phyloP scores from a whole-genome alignment of 2,329 filamentous ascomycete species.

The Ophiognomonia clavigignenti-juglandacearum region DNA sequence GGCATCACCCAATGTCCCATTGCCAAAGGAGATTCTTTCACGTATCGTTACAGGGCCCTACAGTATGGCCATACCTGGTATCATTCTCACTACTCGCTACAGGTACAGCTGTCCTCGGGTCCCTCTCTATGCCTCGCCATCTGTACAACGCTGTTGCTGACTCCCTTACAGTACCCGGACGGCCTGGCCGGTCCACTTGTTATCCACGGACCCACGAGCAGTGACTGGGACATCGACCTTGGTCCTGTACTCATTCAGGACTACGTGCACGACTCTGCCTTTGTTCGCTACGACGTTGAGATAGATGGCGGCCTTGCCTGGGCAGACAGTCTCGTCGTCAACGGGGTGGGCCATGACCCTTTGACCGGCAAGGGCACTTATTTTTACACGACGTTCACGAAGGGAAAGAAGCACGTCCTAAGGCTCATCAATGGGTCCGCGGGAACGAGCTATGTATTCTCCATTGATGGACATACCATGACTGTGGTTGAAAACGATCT shows the following conservation, averaged over 20 bases:
- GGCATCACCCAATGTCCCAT: constrained; percentile 48
- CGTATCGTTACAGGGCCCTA: constrained; percentile 28
- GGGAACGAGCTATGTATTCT: constrained; percentile 31
- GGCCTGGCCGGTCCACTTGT: constrained; percentile 44
- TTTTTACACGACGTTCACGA: constrained; percentile 18
- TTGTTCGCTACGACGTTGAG: constrained; percentile 18
- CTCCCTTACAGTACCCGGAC: constrained; percentile 28
- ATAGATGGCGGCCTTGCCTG: constrained; percentile 9
- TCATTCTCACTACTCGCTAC: constrained; percentile 31
- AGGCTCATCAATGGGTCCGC: constrained; percentile 39
- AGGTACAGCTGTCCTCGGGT: constrained; percentile 25
- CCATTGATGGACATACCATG: constrained; percentile 41
- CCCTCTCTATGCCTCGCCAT: constrained; percentile 14
- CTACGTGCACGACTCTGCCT: constrained; percentile 34
- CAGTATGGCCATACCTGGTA: constrained; percentile 36
- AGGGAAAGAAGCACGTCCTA: constrained; percentile 36
- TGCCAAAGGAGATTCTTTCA: constrained; percentile 35
- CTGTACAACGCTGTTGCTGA: constrained; percentile 19
- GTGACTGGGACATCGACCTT: constrained; percentile 43
- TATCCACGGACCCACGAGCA: constrained; percentile 39
- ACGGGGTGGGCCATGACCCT: constrained; percentile 26
- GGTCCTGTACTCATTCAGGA: constrained; percentile 42
- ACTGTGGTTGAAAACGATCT: constrained; percentile 42
- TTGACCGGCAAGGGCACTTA: constrained; percentile 15
- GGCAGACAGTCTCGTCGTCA: constrained; percentile 29